These are phyloP conservation scores for Ehretia macrophylla DNA, from an alignment of 257 asterid genomes.

Conservation along the genomic window DNA sequence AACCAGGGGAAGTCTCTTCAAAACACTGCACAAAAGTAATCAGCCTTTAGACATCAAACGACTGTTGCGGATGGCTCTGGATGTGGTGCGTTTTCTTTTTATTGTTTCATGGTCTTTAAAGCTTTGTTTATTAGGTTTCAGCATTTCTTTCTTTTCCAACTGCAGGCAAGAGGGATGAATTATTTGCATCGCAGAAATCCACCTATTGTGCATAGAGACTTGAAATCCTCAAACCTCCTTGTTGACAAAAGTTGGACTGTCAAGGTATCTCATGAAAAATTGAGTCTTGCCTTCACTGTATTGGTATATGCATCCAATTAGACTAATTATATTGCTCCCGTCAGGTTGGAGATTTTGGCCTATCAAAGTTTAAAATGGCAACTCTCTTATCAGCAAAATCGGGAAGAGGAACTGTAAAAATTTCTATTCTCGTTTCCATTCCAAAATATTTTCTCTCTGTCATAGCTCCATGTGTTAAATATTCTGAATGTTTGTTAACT, in stretches of 20 bases:
- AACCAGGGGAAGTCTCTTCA: conserved; percentile 73
- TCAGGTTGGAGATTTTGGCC: conserved; percentile 84
- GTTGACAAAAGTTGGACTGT: conserved; percentile 77
- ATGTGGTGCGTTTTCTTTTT: conserved; percentile 44
- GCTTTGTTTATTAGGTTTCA: neutral
- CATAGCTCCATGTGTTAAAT: neutral
- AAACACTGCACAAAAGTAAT: conserved; percentile 53
- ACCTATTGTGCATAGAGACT: conserved; percentile 74
- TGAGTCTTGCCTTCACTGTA: neutral
- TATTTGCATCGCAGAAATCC: conserved; percentile 77
- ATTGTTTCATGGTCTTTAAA: neutral
- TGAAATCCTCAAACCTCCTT: conserved; percentile 77
- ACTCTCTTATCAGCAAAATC: conserved; percentile 59
- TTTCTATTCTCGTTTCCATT: no score
- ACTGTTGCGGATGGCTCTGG: conserved; percentile 69
- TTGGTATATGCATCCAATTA: neutral
- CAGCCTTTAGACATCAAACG: conserved; percentile 54
- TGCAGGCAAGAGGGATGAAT: conserved; percentile 79
- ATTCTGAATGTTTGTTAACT: no score
- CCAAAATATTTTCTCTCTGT: neutral
- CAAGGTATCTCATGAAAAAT: conserved; percentile 41
- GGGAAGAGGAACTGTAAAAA: conserved; percentile 70
- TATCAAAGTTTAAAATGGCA: conserved; percentile 55
- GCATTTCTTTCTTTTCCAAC: conserved; percentile 9
- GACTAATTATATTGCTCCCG: neutral